phyloP scores from a whole-genome alignment of 352 stramenopile genomes.

The Peronospora farinosa region DNA sequence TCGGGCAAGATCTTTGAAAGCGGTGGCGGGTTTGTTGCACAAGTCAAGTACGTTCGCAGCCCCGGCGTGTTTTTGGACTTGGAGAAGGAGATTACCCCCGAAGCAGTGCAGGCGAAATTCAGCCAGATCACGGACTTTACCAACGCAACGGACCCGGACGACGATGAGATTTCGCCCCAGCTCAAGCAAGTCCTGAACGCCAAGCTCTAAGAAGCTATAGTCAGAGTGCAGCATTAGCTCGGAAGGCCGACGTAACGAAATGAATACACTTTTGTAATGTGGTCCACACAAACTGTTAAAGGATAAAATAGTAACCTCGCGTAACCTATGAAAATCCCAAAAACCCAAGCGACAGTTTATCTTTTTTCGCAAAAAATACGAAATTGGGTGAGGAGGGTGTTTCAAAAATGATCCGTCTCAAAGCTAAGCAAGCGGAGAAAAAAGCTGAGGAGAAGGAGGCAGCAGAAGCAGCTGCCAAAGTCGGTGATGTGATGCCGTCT shows the following conservation, averaged over 20 bases:
- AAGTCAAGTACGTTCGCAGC: slow-evolving; percentile 79
- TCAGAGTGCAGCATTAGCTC: background rate
- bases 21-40: slow-evolving; percentile 73
- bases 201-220: slow-evolving; percentile 49
- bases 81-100: slow-evolving; percentile 63
- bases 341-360: too few relatives aligned
- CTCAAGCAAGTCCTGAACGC: slow-evolving; percentile 70
- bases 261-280: slow-evolving; percentile 21
- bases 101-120: slow-evolving; percentile 74
- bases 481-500: slow-evolving; percentile 14
- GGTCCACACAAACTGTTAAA: background rate
- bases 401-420: slow-evolving; percentile 62
- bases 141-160: slow-evolving; percentile 65
- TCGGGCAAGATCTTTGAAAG: slow-evolving; percentile 81
- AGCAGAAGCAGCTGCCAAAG: slow-evolving; percentile 17
- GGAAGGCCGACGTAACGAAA: slow-evolving; percentile 16
- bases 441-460: slow-evolving; percentile 66
- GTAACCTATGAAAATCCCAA: background rate
- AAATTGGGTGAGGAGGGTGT: too few relatives aligned
- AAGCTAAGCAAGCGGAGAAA: slow-evolving; percentile 84
- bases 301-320: too few relatives aligned
- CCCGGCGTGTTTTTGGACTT: slow-evolving; percentile 65
- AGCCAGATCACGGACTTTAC: slow-evolving; percentile 71
- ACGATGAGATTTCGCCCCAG: slow-evolving; percentile 71
- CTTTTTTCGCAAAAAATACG: background rate